A percentile compares a stretch with the other conserved stretches of the same genome.
Conservation (phyloP, 495 filamentous ascomycete species). For the Schizothecium vesticola region DNA sequence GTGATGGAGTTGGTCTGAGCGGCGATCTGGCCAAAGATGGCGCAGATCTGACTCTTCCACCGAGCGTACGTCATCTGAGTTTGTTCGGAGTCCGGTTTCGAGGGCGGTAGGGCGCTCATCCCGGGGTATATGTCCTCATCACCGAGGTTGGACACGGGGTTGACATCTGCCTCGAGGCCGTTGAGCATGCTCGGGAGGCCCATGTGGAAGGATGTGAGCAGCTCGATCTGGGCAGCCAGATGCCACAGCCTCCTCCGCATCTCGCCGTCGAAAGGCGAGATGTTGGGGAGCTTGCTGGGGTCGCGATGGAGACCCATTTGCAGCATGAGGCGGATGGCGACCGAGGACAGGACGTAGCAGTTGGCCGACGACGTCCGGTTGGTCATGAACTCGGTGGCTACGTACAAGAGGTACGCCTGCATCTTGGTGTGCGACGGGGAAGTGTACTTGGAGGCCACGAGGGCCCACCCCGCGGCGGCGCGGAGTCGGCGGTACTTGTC, state of each 20-base stretch:
- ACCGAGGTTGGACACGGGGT: slow-evolving; percentile 40
- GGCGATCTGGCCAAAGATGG: slow-evolving; percentile 36
- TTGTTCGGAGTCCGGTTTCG: slow-evolving; percentile 39
- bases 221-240: slow-evolving; percentile 45
- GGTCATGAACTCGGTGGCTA: slow-evolving; percentile 41
- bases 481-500: slow-evolving; percentile 37
- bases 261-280: slow-evolving; percentile 51
- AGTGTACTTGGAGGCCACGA: slow-evolving; percentile 43
- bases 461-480: slow-evolving; percentile 33
- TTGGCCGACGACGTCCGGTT: slow-evolving; percentile 41
- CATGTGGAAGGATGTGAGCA: slow-evolving; percentile 47
- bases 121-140: slow-evolving; percentile 48
- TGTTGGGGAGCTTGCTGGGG: slow-evolving; percentile 38
- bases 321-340: slow-evolving; percentile 46
- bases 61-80: slow-evolving; percentile 47
- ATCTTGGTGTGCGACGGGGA: slow-evolving; percentile 40
- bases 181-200: slow-evolving; percentile 49
- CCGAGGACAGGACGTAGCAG: slow-evolving; percentile 44
- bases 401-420: slow-evolving; percentile 46
- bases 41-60: slow-evolving; percentile 38
- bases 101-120: slow-evolving; percentile 36
- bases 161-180: slow-evolving; percentile 44
- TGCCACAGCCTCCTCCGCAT: slow-evolving; percentile 53
- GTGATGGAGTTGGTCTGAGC: slow-evolving; percentile 35
- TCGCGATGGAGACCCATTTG: slow-evolving; percentile 56